phyloP scores from a whole-genome alignment of 345 rosid species.

The Alliaria petiolata region DNA sequence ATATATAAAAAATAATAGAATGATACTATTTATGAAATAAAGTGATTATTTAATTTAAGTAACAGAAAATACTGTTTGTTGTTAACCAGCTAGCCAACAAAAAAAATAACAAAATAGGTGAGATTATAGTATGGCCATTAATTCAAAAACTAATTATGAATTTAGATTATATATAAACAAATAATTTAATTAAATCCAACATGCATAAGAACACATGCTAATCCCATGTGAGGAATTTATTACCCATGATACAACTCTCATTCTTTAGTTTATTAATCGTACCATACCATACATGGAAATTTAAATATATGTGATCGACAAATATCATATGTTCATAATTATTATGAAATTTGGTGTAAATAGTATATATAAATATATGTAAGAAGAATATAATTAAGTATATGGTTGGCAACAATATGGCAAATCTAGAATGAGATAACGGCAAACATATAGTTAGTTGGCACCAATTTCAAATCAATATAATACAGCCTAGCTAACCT shows the following conservation, averaged over 20 bases:
- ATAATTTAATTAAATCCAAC: neutral
- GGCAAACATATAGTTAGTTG: conserved; percentile 20
- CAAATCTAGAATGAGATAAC: conserved; percentile 23
- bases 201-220: conserved; percentile 28
- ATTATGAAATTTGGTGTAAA: neutral
- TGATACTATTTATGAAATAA: too few species aligned
- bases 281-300: neutral
- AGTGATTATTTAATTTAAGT: neutral
- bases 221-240: conserved; percentile 42
- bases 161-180: neutral
- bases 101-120: conserved; percentile 7
- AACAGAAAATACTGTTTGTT: neutral
- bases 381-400: neutral
- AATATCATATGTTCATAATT: neutral
- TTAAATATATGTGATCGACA: neutral
- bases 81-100: conserved; percentile 6
- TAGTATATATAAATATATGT: neutral
- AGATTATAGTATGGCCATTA: neutral
- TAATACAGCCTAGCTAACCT: conserved; percentile 12
- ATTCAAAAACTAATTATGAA: conserved; percentile 1
- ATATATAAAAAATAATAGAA: too few species aligned
- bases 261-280: conserved; percentile 8
- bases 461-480: conserved; percentile 5
- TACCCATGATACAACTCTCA: conserved; percentile 12
- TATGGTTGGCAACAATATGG: conserved; percentile 28